These are phyloP conservation scores for Fusarium fujikuroi DNA, from an alignment of 2,329 filamentous ascomycete species.

Conservation along the genomic window DNA sequence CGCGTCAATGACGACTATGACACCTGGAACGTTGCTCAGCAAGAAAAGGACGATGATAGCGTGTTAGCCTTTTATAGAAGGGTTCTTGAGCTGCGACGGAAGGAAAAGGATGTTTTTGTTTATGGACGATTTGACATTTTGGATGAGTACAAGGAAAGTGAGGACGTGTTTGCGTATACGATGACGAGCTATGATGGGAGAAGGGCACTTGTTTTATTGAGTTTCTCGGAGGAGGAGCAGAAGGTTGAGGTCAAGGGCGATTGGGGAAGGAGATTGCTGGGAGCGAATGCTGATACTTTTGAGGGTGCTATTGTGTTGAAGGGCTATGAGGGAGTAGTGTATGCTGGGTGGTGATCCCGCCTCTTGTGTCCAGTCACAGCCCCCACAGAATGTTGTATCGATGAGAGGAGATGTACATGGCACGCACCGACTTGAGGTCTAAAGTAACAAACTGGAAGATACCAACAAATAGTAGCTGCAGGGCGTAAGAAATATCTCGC, in stretches of 20 bases:
- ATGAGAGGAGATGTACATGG: too few relatives aligned
- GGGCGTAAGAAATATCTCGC: too few relatives aligned
- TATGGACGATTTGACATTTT: slow-evolving; percentile 31
- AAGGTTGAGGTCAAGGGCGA: background rate
- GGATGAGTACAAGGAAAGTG: slow-evolving; percentile 12
- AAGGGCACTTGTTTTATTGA: slow-evolving; percentile 38
- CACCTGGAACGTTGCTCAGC: slow-evolving; percentile 31
- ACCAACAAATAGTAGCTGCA: too few relatives aligned
- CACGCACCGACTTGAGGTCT: too few relatives aligned
- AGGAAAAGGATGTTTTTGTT: slow-evolving; percentile 35
- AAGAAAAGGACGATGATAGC: slow-evolving; percentile 20
- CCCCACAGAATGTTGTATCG: too few relatives aligned
- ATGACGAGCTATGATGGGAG: slow-evolving; percentile 34
- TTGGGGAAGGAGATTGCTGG: slow-evolving; percentile 13
- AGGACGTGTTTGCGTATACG: slow-evolving; percentile 36
- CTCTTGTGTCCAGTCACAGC: too few relatives aligned
- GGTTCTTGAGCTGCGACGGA: slow-evolving; percentile 23
- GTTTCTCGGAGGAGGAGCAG: slow-evolving; percentile 12
- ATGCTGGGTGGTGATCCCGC: background rate
- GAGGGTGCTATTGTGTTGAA: background rate
- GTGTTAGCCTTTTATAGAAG: slow-evolving; percentile 35
- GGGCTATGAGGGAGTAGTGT: slow-evolving; percentile 1
- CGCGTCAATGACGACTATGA: slow-evolving; percentile 39
- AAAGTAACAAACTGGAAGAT: too few relatives aligned
- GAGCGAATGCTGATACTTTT: fast-evolving